These are phyloP conservation scores for Cucumis melo DNA, from an alignment of 306 rosid genomes.

Conservation along the genomic window DNA sequence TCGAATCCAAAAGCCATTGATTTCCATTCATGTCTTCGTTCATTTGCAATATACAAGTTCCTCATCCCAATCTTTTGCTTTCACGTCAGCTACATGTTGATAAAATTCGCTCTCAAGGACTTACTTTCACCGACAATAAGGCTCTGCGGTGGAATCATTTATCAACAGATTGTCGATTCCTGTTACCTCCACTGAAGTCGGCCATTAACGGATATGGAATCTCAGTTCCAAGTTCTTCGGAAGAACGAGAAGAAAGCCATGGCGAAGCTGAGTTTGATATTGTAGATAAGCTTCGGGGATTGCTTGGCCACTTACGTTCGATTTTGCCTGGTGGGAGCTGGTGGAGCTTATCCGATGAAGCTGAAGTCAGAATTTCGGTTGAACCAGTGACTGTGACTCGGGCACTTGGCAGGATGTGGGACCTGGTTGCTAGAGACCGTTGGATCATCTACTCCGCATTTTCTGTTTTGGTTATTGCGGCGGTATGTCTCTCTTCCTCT, in stretches of 20 bases:
- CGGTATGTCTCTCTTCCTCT: constrained; percentile 25
- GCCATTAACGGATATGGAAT: constrained; percentile 52
- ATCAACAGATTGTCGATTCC: constrained; percentile 14
- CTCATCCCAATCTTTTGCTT: constrained; percentile 10
- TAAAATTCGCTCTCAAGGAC: not conserved
- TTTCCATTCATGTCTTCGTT: constrained; percentile 32
- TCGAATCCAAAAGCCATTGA: not conserved
- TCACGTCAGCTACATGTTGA: constrained; percentile 10
- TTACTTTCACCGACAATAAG: constrained; percentile 9
- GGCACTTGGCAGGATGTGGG: constrained; percentile 77
- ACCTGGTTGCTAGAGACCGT: constrained; percentile 60
- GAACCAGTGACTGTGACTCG: constrained; percentile 67
- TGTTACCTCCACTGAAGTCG: constrained; percentile 20
- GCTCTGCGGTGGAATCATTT: constrained; percentile 3
- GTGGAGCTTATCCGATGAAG: constrained; percentile 65
- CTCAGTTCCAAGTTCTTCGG: constrained; percentile 24
- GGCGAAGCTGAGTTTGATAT: constrained; percentile 16
- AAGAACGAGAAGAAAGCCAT: constrained; percentile 4
- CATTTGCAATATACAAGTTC: constrained; percentile 26
- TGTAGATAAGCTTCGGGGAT: constrained; percentile 20
- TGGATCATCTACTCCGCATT: constrained; percentile 75
- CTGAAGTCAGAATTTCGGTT: constrained; percentile 23
- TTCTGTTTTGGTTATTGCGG: constrained; percentile 61
- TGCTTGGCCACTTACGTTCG: constrained; percentile 21
- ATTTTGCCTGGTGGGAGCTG: constrained; percentile 70